Base-by-base conservation (phyloP, 164 flowering plant species). In the Dillenia turbinata region DNA sequence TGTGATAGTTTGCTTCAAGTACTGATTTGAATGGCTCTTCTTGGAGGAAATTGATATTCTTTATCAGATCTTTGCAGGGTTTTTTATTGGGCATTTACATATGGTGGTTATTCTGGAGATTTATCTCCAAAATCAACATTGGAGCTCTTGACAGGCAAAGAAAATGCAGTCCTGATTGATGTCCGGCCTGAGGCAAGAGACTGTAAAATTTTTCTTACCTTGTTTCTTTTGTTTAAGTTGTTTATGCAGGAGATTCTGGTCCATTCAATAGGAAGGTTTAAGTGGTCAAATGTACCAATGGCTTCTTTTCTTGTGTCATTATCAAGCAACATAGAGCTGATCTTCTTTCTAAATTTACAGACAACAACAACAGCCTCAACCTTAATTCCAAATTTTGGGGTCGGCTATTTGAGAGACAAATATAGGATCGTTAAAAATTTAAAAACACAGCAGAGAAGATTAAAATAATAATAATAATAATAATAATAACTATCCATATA, bases 131-230 rank as follows among this genome's bases (percentile, higher is more conserved):
- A 79, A 53, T 67, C 62, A 59, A 71, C 93, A 63, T 68, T 87
- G 63, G 88, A 87, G 68, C 77, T 89, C 62, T 77, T 94, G 71
- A 68, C 53, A 17, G 81, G 81, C 55, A 78, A 83, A 62, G 80
- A 81, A 33, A 78, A 78, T 70, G 83, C 62, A 49, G 80, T 82
- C 17, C 91, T 94, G 47, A 77, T 91, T 66, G 98, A 94, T 80
- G 76, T 91, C 79, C 81, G 98, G 82, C 85, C 93, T 63, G 98
- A 94, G 97, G 98, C 90, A 90, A 94, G 98, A 73, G 74, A 78
- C 69, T 76, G 85, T 83, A 76, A 79, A 33, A 74, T 57, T 74
- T 77, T 74, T 84, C 64, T 71, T 66, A 83, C 81, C 83, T 81
- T 5, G 40, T 71, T 74, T 72, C 68, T 77, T 77, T 55, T 17